These are phyloP conservation scores for Phytophthora niederhauseri DNA, from an alignment of 352 stramenopile species.

Conservation along the genomic window DNA sequence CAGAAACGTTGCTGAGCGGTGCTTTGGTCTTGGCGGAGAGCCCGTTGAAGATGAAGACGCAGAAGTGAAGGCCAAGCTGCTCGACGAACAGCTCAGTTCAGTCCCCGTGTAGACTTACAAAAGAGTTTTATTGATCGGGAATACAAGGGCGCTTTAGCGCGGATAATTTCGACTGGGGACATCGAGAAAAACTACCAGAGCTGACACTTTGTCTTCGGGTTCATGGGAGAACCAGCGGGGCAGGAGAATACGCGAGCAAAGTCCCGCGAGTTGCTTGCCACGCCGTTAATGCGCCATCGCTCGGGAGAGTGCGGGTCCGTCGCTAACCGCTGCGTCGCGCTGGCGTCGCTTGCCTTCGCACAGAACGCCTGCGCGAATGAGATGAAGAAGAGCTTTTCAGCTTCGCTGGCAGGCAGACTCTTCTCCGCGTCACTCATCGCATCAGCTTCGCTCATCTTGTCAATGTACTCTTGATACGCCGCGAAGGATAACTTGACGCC, in stretches of 20 bases:
- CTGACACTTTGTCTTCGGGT: conserved; percentile 68
- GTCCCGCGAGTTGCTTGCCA: conserved; percentile 77
- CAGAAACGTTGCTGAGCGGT: conserved; percentile 51
- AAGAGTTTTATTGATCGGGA: conserved; percentile 17
- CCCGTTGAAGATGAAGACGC: conserved; percentile 17
- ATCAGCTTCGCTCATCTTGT: conserved; percentile 32
- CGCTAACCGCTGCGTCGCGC: conserved; percentile 51
- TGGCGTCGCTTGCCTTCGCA: conserved; percentile 62
- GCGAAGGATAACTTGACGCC: conserved; percentile 75
- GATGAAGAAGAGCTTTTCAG: conserved; percentile 78
- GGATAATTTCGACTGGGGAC: neutral
- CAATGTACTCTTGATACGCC: conserved; percentile 57
- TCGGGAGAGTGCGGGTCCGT: conserved; percentile 71
- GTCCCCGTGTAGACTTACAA: conserved; percentile 28
- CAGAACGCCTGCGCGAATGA: conserved; percentile 82
- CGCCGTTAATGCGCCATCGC: conserved; percentile 80
- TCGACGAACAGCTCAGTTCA: conserved; percentile 27
- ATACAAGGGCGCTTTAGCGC: conserved; percentile 11
- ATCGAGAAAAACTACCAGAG: conserved; percentile 58
- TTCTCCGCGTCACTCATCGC: conserved; percentile 29
- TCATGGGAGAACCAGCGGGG: conserved; percentile 61
- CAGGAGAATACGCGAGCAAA: conserved; percentile 73
- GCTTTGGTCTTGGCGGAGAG: conserved; percentile 29
- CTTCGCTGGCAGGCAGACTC: conserved; percentile 20
- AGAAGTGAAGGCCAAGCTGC: conserved; percentile 33